These are phyloP conservation scores for Omphalotus olearius DNA, from an alignment of 1,284 basidiomycete genomes.

Conservation along the genomic window DNA sequence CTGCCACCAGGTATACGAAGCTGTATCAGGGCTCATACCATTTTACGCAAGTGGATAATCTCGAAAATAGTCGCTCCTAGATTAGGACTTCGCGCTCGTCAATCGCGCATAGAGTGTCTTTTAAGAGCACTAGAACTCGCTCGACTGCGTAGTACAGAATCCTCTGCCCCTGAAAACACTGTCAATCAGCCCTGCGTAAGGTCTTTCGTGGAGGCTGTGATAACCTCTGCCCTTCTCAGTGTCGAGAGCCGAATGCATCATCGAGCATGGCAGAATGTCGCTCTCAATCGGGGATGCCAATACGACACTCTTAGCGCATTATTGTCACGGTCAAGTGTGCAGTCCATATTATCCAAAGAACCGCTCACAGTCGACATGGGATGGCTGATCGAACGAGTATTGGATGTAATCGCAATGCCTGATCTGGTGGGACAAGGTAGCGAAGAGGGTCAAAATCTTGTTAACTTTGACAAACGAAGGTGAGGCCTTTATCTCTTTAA, in stretches of 20 bases:
- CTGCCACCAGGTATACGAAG: conserved; percentile 70
- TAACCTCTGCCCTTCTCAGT: conserved; percentile 67
- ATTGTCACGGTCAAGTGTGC: conserved; percentile 45
- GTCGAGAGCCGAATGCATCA: conserved; percentile 70
- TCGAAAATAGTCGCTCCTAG: conserved; percentile 60
- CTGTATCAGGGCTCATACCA: conserved; percentile 67
- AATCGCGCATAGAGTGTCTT: conserved; percentile 66
- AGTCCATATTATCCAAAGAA: conserved; percentile 40
- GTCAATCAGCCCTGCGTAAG: conserved; percentile 57
- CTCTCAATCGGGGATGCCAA: conserved; percentile 48
- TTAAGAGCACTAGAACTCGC: conserved; percentile 69
- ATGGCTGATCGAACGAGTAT: conserved; percentile 74
- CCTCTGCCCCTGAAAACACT: conserved; percentile 25
- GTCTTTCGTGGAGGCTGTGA: conserved; percentile 72
- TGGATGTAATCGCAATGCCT: conserved; percentile 70
- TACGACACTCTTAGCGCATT: conserved; percentile 59
- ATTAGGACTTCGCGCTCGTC: conserved; percentile 58
- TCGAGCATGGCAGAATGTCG: conserved; percentile 70
- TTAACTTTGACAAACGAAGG: conserved; percentile 82
- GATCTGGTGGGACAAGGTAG: conserved; percentile 59
- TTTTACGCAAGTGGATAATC: conserved; percentile 74
- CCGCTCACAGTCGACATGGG: conserved; percentile 69
- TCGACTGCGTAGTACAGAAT: conserved; percentile 52
- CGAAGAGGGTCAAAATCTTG: conserved; percentile 50
- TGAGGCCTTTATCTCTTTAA: conserved; percentile 25